Conservation (phyloP, 768 basidiomycete species). For the Mycena polygramma region DNA sequence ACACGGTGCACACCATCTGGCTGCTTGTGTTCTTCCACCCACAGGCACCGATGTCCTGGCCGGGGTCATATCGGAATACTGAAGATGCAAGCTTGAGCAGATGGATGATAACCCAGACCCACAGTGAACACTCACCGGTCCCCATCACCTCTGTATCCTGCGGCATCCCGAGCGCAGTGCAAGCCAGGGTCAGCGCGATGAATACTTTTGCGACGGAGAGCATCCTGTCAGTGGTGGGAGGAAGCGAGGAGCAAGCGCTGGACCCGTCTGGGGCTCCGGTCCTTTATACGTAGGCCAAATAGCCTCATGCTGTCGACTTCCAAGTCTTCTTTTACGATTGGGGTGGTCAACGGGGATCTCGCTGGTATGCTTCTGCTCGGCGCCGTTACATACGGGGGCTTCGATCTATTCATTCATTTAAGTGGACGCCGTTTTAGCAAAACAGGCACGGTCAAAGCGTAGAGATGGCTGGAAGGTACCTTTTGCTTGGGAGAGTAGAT, state of each 20-base stretch:
- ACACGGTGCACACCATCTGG: not conserved
- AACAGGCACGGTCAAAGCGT: too few species aligned
- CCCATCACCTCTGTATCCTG: not conserved
- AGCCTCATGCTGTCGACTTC: not conserved
- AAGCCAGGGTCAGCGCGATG: not conserved
- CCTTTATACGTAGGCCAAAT: not conserved
- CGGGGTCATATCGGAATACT: not conserved
- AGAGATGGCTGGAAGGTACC: too few species aligned
- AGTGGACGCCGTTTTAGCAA: too few species aligned
- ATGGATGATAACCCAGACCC: too few species aligned
- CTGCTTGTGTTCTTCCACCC: not conserved
- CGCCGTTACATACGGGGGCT: not conserved
- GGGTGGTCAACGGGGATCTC: not conserved
- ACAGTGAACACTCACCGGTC: not conserved
- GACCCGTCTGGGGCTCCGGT: not conserved
- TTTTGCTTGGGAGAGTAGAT: too few species aligned
- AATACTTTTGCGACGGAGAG: not conserved
- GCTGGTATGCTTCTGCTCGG: not conserved
- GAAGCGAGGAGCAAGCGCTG: not conserved
- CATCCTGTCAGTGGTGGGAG: not conserved
- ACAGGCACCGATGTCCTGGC: not conserved
- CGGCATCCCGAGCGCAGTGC: not conserved
- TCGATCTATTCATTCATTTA: not conserved
- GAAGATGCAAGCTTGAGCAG: not conserved
- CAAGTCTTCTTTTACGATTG: not conserved